Percentiles rank a stretch among this genome's conserved stretches.
These are phyloP conservation scores for Penicillium brevicompactum DNA, from an alignment of 2,329 filamentous ascomycete species.

Conservation along the genomic window DNA sequence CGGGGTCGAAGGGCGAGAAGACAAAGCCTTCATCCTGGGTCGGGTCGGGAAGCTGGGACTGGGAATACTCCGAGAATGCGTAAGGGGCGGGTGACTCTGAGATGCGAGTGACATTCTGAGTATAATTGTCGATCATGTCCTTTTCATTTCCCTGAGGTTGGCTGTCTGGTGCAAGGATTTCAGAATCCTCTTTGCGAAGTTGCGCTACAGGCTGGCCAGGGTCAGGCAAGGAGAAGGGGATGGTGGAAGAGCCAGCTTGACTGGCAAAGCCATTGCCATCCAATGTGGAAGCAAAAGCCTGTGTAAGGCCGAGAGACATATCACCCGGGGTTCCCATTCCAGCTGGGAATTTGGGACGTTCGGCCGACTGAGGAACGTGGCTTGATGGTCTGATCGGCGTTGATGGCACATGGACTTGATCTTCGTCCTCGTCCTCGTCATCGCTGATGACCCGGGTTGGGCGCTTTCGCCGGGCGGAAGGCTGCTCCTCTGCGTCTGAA, in stretches of 20 bases:
- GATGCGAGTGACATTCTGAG: conserved; percentile 35
- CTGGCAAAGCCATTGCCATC: conserved; percentile 58
- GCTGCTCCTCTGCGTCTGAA: conserved; percentile 49
- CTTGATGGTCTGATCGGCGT: conserved; percentile 36
- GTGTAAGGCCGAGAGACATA: conserved; percentile 70
- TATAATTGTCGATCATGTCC: conserved; percentile 48
- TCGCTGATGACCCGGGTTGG: conserved; percentile 65
- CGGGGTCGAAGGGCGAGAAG: conserved; percentile 69
- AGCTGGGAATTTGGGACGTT: conserved; percentile 66
- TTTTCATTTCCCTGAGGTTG: conserved; percentile 50
- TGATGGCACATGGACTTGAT: conserved; percentile 39
- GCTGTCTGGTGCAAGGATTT: conserved; percentile 61
- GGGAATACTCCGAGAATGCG: conserved; percentile 64
- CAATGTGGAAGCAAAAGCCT: conserved; percentile 90
- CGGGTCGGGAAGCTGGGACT: conserved; percentile 71
- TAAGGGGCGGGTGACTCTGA: conserved; percentile 39
- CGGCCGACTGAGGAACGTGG: conserved; percentile 31
- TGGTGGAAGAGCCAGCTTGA: conserved; percentile 54
- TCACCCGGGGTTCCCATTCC: conserved; percentile 58
- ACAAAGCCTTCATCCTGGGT: conserved; percentile 82
- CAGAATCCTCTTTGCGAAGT: conserved; percentile 63
- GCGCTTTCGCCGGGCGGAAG: conserved; percentile 54
- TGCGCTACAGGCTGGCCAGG: conserved; percentile 61
- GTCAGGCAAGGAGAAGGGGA: conserved; percentile 50
- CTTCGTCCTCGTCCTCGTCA: conserved; percentile 67